phyloP scores from a whole-genome alignment of 495 filamentous ascomycete species.

The Podospora fimiseda region DNA sequence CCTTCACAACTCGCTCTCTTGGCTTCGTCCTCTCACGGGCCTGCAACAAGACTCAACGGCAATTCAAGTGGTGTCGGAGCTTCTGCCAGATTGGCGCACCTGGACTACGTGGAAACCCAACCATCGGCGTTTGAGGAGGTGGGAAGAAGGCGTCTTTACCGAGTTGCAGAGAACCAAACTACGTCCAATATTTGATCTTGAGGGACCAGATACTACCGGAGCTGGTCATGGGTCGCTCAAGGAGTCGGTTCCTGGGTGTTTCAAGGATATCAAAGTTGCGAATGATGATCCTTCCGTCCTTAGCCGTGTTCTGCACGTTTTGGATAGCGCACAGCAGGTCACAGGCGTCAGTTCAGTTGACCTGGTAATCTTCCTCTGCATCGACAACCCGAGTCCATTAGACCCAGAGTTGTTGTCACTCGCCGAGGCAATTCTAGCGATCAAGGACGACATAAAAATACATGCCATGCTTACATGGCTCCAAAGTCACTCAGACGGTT shows the following conservation, averaged over 20 bases:
- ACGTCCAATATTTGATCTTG: slow-evolving; percentile 12
- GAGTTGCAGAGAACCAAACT: slow-evolving; percentile 10
- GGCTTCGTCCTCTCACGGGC: slow-evolving; percentile 4
- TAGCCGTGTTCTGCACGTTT: slow-evolving; percentile 5
- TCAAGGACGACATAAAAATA: slow-evolving; percentile 9
- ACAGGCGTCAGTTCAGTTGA: slow-evolving; percentile 9
- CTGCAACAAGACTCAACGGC: slow-evolving; percentile 5
- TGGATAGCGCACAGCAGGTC: slow-evolving; percentile 10
- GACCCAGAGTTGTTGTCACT: slow-evolving; percentile 8
- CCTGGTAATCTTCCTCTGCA: slow-evolving; percentile 11
- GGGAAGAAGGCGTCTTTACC: slow-evolving; percentile 15
- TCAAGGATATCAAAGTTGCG: slow-evolving; percentile 3
- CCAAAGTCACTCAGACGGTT: background rate
- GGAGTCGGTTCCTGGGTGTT: slow-evolving; percentile 9
- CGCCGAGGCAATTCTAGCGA: slow-evolving; percentile 11
- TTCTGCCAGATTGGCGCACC: slow-evolving; percentile 5
- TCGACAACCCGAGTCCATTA: slow-evolving; percentile 6
- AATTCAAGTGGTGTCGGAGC: background rate
- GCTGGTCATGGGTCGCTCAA: slow-evolving; percentile 3
- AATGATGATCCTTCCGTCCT: slow-evolving; percentile 3
- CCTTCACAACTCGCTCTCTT: slow-evolving; percentile 12
- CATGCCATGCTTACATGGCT: slow-evolving; percentile 7
- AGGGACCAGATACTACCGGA: slow-evolving; percentile 14
- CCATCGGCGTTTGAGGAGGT: slow-evolving; percentile 8
- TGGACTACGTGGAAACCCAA: slow-evolving; percentile 16